Base-by-base conservation (phyloP, 2,329 filamentous ascomycete species). In the Macrophomina phaseolina region DNA sequence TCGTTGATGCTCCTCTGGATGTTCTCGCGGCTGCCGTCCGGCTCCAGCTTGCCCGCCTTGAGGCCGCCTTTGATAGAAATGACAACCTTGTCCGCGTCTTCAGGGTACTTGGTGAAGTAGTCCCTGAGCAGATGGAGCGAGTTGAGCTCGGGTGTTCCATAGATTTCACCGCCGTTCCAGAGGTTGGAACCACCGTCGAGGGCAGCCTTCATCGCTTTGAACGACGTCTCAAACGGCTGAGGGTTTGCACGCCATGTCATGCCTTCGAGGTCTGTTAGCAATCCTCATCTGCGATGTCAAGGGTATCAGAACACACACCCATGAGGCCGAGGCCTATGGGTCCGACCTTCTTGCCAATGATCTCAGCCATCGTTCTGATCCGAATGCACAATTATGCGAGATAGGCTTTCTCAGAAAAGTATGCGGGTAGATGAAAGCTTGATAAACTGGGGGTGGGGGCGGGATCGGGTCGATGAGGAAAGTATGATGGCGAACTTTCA, bases 21-120 rank as follows among this genome's bases (percentile, higher is more conserved):
- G 65, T 80, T 80, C 49, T 80, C 77, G 38, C 73, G 73, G 45
- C 74, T 77, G 48, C 81, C 81, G 70, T 83, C 79, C 0, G 78
- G 77, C 4, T 61, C 71, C 67, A 81, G 65, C 18, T 70, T 68
- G 5, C 77, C 77, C 7, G 71, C 72, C 66, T 76, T 71, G 28
- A 77, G 42, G 4, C 81, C 82, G 9, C 83, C 82, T 70, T 85
- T 85, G 76, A 86, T 81, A n/a, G 76, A 81, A 18, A 86, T 69
- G 9, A 83, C 79, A n/a, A 85, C 79, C 69, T 84, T 83, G 36
- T 79, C 73, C 0, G 81, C 82, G 69, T 86, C 83, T 42, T 79
- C 79, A 5, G 84, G 84, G 68, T 85, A 82, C 70, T 82, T 80
- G 32, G 77, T 78, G 70, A 86, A 86, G 72, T 86, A 86, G 60